Evolutionary conservation across 305 asterid genomes (phyloP).

Genomic region (Plantago coronopus): DNA sequence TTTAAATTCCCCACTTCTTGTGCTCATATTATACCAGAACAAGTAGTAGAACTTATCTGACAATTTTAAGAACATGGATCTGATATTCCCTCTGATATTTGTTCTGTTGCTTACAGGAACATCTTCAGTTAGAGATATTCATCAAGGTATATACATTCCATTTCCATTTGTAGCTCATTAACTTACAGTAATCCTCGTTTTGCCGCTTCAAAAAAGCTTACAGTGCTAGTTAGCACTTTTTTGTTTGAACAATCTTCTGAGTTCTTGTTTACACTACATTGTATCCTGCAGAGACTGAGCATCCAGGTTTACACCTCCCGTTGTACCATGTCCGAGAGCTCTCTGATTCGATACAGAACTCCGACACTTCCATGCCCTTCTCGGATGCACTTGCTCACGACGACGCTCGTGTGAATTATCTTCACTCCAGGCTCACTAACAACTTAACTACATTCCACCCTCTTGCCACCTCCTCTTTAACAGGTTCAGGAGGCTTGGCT

Average conservation of each 20-base stretch:
- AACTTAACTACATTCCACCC: constrained; percentile 15
- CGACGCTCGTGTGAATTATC: constrained; percentile 36
- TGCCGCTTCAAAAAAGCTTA: too few relatives aligned
- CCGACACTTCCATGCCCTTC: constrained; percentile 19
- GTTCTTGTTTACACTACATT: constrained; percentile 3
- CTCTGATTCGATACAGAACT: constrained; percentile 10
- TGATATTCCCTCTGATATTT: constrained; percentile 27
- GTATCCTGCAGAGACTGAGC: constrained; percentile 28
- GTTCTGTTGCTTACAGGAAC: constrained; percentile 34
- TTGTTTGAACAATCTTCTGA: not conserved
- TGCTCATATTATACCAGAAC: constrained; percentile 16
- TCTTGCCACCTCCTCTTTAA: not conserved
- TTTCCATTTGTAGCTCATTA: not conserved
- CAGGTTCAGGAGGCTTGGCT: constrained; percentile 10
- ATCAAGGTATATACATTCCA: constrained; percentile 29
- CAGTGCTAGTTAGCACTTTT: not conserved
- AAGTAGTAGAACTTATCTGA: not conserved
- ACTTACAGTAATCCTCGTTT: too few relatives aligned
- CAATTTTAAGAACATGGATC: constrained; percentile 25
- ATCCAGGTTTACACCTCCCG: constrained; percentile 37
- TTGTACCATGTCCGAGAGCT: constrained; percentile 27
- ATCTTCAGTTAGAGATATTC: constrained; percentile 29
- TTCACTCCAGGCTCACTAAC: constrained; percentile 29
- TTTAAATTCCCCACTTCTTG: constrained; percentile 27
- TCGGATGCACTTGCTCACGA: constrained; percentile 30